Base-by-base conservation (phyloP, 1,284 basidiomycete species). In the Ustilago bromivora region DNA sequence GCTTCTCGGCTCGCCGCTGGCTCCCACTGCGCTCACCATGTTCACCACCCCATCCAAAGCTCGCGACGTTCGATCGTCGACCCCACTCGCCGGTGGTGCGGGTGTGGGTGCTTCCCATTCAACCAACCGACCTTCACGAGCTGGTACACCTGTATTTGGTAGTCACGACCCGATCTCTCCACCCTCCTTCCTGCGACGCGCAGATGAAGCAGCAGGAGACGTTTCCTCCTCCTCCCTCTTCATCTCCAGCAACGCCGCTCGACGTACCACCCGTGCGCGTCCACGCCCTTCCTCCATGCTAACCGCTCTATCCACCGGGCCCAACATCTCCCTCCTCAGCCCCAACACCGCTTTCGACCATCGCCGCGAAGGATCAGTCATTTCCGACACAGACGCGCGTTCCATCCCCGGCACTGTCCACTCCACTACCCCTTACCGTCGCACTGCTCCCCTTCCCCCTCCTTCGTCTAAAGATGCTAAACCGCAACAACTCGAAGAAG, bases 401-500 rank as follows among this genome's bases (percentile, higher is more conserved):
- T 73, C 71, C 0, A 61, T 73, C 11, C 70, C 71, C 0, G 75
- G 73, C 13, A 66, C 63, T 19, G 61, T 57, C 1, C 52, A 67
- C 17, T 73, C 70, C 36, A 52, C 63, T 32, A 57, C 66, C 10
- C 46, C 41, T 4, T 57, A 53, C 32, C 49, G 57, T 5, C 58
- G 66, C 7, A 36, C 65, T 10, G 5, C 35, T 13, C 34, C 63
- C 2, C 52, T 57, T 15, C 11, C 59, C 3, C 51, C 55, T n/a
- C 5, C 57, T 12, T 8, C 47, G 4, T 35, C 23, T 8, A 71
- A 67, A 19, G 67, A 61, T 19, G 57, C 64, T 10, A 53, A 59
- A 19, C 38, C 57, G 19, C 76, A 78, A 15, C 76, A 78, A 54
- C 66, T 80, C 15, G 69, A 72, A 31, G 80, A 79, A 61, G 81